These are phyloP conservation scores for Camellia lanceoleosa DNA, from an alignment of 148 eudicot species.

Conservation along the genomic window DNA sequence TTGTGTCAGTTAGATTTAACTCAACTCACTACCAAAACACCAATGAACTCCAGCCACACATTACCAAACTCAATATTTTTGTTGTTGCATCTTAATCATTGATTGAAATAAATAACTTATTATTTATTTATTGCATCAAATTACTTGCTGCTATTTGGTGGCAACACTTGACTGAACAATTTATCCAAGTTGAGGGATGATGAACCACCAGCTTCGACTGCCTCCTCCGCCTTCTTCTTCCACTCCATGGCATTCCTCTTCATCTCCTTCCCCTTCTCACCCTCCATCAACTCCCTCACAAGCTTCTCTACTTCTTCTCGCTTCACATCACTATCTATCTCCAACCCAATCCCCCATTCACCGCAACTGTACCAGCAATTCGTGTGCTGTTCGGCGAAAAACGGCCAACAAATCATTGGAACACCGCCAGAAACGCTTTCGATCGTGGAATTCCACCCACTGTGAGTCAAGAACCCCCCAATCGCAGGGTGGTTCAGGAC, in stretches of 20 bases:
- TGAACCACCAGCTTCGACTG: slow-evolving; percentile 16
- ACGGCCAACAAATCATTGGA: slow-evolving; percentile 38
- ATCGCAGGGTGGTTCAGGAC: slow-evolving; percentile 37
- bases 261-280: slow-evolving; percentile 29
- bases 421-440: slow-evolving; percentile 28
- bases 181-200: slow-evolving; percentile 23
- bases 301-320: slow-evolving; percentile 28
- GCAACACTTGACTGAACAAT: slow-evolving; percentile 17
- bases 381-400: slow-evolving; percentile 35
- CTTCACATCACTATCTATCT: slow-evolving; percentile 27
- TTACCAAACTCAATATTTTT: no score
- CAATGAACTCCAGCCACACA: no score
- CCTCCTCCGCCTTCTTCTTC: slow-evolving; percentile 28
- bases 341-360: slow-evolving; percentile 41
- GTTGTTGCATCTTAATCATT: no score
- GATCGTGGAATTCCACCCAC: slow-evolving; percentile 38
- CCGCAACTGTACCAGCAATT: slow-evolving; percentile 30
- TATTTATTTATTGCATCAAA: no score
- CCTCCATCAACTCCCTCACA: slow-evolving; percentile 33
- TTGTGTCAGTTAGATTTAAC: no score
- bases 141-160: background rate
- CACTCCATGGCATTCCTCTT: slow-evolving; percentile 21
- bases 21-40: no score
- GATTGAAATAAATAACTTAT: no score
- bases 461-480: slow-evolving; percentile 43